Evolutionary conservation across 139 green algal genomes (phyloP), one percentile per base, ranked within the genome.

Genomic region (Chlamydomonas sp.): DNA sequence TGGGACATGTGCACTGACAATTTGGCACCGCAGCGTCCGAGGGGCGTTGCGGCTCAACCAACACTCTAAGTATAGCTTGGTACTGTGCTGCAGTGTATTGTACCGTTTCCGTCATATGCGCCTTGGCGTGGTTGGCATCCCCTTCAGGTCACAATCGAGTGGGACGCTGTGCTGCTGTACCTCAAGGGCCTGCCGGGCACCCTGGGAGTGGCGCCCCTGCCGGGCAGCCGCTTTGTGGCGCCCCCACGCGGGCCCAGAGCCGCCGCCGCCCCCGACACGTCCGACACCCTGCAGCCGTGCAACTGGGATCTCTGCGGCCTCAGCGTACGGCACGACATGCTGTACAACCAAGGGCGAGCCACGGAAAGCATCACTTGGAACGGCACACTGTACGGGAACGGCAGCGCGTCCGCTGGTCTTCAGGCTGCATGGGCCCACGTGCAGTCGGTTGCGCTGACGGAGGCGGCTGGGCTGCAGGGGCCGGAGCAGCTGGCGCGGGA

Each of bases 171-270:
- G 7, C 31, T 84, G 31, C 63, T 31, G 63, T 5, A 12, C 8
- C n/a, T 74, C 62, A 20, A 7, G 60, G 57, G n/a, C 5, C n/a
- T 16, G 15, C 66, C 79, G 1, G 79, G 79, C 4, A 57, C 16
- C 15, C 16, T 85, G 49, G 57, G 66, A 4, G 66, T 77, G 64
- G 66, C 79, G 66, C 79, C 79, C 4, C 79, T 85, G 66, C 79
- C 79, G 1, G 79, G 79, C 14, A 85, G 79, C 79, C 49, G 66
- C 5, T 17, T 71, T 4, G 79, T 85, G 49, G 57, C 12, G 78
- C 5, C 63, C 12, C 2, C 62, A 61, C 2, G 69, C 10, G 58
- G 9, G 63, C 31, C n/a, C 31, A 64, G 57, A 63, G 4, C 18
- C 66, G 66, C 12, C 66, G 66, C 12, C 5, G 66, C 5, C 4